Conservation (phyloP, 2,329 filamentous ascomycete genomes). For the Colletotrichum simmondsii region DNA sequence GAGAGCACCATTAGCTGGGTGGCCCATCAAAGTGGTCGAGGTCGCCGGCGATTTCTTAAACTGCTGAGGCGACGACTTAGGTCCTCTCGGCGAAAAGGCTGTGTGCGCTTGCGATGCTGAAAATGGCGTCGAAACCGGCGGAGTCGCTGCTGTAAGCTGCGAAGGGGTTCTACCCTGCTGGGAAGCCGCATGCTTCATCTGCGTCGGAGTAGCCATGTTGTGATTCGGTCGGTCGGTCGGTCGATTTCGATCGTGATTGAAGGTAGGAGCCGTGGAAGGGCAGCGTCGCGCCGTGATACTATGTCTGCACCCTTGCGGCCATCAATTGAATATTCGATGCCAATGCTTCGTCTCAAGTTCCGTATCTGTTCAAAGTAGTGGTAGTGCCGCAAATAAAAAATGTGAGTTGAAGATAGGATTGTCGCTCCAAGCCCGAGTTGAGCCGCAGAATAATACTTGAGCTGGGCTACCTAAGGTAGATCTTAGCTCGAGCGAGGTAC, state of each 20-base stretch:
- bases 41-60: conserved; percentile 72
- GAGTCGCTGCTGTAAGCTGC: conserved; percentile 66
- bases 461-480: not conserved
- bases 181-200: conserved; percentile 63
- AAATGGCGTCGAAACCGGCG: conserved; percentile 75
- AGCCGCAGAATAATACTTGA: conserved; percentile 3
- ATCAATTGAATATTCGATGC: not conserved
- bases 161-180: conserved; percentile 63
- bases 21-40: conserved; percentile 58
- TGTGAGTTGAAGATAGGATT: not conserved
- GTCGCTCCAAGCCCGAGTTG: not conserved
- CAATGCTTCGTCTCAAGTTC: not conserved
- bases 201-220: conserved; percentile 61
- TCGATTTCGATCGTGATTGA: not conserved
- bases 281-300: not conserved
- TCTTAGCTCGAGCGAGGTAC: not conserved
- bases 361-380: no score
- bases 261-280: not conserved
- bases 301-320: not conserved
- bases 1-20: conserved; percentile 56
- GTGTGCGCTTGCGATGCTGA: conserved; percentile 64
- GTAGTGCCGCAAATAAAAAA: not conserved
- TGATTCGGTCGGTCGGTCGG: not conserved
- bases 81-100: conserved; percentile 69
- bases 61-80: conserved; percentile 71